Evolutionary conservation across 768 basidiomycete genomes (phyloP).

Genomic region (Serpula lacrymans): DNA sequence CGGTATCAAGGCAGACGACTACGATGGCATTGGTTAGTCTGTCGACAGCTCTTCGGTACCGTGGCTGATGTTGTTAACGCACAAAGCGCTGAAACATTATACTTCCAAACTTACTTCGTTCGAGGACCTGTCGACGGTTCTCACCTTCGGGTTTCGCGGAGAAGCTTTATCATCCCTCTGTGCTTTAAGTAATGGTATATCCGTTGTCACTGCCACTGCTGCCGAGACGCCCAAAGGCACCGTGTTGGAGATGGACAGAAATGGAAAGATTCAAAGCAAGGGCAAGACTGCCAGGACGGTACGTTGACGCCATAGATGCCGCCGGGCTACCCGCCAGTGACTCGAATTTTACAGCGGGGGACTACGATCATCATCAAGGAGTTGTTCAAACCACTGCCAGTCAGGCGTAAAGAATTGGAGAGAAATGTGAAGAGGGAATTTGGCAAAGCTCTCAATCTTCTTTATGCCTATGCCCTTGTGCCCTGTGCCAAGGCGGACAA

Average conservation of each 20-base stretch:
- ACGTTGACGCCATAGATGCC: too few relatives aligned
- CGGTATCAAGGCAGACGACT: conserved; percentile 77
- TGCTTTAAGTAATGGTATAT: conserved; percentile 68
- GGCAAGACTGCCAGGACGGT: conserved; percentile 79
- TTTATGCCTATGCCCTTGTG: conserved; percentile 88
- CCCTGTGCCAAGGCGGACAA: conserved; percentile 58
- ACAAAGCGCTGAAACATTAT: conserved; percentile 82
- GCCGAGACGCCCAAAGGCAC: conserved; percentile 76
- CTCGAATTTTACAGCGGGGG: conserved; percentile 58
- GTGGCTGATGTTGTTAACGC: neutral
- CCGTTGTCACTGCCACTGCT: conserved; percentile 70
- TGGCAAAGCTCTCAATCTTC: conserved; percentile 72
- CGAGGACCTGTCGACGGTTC: conserved; percentile 65
- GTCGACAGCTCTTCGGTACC: neutral
- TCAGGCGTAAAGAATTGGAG: conserved; percentile 88
- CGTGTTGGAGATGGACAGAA: conserved; percentile 65
- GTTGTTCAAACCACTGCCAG: conserved; percentile 81
- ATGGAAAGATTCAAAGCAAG: conserved; percentile 53
- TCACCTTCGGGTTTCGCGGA: conserved; percentile 92
- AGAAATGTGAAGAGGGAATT: conserved; percentile 88
- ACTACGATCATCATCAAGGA: conserved; percentile 74
- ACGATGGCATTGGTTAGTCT: conserved; percentile 69
- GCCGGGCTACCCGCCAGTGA: neutral
- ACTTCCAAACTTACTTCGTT: conserved; percentile 88
- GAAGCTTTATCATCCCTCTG: conserved; percentile 95